These are phyloP conservation scores for Chalaropsis ovoidea DNA, from an alignment of 2,329 filamentous ascomycete species.

Conservation along the genomic window DNA sequence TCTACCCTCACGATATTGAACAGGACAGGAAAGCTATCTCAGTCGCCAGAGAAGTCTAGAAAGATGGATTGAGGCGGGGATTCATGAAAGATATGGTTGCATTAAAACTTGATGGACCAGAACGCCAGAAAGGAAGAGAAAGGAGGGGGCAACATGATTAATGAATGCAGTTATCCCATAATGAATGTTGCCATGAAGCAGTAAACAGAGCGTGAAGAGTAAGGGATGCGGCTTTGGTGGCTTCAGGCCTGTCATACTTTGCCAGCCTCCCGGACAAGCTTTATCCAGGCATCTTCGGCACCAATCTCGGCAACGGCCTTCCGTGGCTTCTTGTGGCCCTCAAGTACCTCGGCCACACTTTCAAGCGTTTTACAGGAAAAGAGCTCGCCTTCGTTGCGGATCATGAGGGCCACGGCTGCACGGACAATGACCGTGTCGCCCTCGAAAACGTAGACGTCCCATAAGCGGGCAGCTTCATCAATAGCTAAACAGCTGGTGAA, in stretches of 20 bases:
- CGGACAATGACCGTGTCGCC: constrained; percentile 62
- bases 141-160: not conserved
- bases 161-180: too few species aligned
- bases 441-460: constrained; percentile 77
- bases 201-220: not conserved
- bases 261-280: constrained; percentile 35
- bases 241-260: constrained; percentile 29
- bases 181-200: not conserved
- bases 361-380: constrained; percentile 38
- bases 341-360: constrained; percentile 38
- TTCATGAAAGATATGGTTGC: not conserved
- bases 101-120: not conserved
- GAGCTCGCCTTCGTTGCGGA: constrained; percentile 43
- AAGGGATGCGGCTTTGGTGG: not conserved
- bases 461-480: constrained; percentile 61
- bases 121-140: too few species aligned
- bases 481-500: constrained; percentile 55
- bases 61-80: not conserved
- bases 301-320: constrained; percentile 36
- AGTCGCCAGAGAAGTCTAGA: not conserved
- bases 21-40: not conserved
- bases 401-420: constrained; percentile 58
- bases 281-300: constrained; percentile 42
- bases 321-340: constrained; percentile 31
- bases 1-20: not conserved